A percentile compares a stretch with the other conserved stretches of the same genome.
These are phyloP conservation scores for Colletotrichum abscissum DNA, from an alignment of 2,329 filamentous ascomycete genomes.

Conservation along the genomic window DNA sequence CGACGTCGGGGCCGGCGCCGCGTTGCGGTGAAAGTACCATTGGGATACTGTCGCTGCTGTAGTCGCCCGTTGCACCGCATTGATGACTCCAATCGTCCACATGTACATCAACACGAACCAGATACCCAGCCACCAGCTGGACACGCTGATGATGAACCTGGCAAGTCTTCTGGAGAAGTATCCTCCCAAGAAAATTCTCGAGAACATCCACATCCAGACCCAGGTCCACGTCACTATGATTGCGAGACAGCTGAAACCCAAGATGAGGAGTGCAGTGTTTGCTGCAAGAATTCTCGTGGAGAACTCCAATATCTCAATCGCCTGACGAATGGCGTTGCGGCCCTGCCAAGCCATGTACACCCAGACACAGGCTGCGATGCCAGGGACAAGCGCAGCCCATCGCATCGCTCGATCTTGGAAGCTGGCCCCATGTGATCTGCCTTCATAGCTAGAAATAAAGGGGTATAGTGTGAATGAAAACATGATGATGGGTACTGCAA, in stretches of 20 bases:
- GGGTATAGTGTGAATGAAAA: conserved; percentile 93
- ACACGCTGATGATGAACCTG: conserved; percentile 83
- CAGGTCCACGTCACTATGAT: conserved; percentile 91
- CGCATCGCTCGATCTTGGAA: conserved; percentile 92
- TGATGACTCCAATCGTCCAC: conserved; percentile 90
- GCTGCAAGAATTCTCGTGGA: conserved; percentile 87
- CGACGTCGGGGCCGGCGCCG: conserved; percentile 80
- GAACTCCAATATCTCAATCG: conserved; percentile 92
- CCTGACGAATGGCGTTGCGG: conserved; percentile 82
- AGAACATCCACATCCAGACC: conserved; percentile 97
- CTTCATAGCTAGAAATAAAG: conserved; percentile 89
- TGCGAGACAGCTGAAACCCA: conserved; percentile 83
- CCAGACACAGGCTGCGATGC: conserved; percentile 80
- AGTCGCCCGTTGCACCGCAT: conserved; percentile 88
- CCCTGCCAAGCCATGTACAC: conserved; percentile 84
- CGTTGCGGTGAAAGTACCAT: conserved; percentile 98
- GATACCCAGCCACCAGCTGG: conserved; percentile 94
- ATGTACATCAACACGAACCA: conserved; percentile 95
- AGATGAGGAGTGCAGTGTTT: conserved; percentile 82
- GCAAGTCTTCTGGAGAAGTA: conserved; percentile 74
- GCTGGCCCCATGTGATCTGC: conserved; percentile 76
- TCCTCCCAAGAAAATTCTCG: conserved; percentile 92
- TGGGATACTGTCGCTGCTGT: conserved; percentile 96
- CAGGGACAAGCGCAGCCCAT: conserved; percentile 84
- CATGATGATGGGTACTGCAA: conserved; percentile 87